Base-by-base conservation (phyloP, 2,329 filamentous ascomycete genomes). In the Epichloe amarillans region DNA sequence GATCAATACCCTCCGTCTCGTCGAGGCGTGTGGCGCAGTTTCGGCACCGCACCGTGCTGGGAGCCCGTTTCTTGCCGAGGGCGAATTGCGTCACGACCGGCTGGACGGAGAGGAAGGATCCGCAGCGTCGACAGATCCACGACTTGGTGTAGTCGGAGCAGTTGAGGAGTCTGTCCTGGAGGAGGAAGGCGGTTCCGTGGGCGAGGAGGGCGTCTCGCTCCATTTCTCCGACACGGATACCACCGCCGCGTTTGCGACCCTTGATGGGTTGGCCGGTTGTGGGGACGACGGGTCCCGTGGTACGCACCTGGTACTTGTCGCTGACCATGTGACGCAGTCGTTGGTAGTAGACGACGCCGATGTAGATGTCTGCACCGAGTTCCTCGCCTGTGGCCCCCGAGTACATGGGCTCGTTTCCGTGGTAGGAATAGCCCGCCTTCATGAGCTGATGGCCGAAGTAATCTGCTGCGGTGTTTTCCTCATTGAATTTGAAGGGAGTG, bases 171-270 rank as follows among this genome's bases (percentile, higher is more conserved):
- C 93, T 85, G 67, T 98, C 93, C 66, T 98, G 93, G 5, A 98
- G 78, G 53, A 98, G 70, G 73, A 95, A 97, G 3, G 91, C 90
- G 2, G 90, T 93, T 23, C 93, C 93, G 74, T 98, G 93, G 4
- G 93, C 93, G 52, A 98, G 79, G 21, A 98, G 75, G 3, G 91
- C 88, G 67, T 98, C 93, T 58, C 93, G 86, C 72, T 98, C 93
- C 93, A 98, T 98, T 70, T 98, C 93, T 69, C 93, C 93, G 33
- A 98, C 91, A 75, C 93, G 89, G 65, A 98, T 96, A 83, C 93
- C 93, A 72, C 93, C 93, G 64, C 91, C 93, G 69, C 91, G 88
- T 66, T 94, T 93, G 66, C 93, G 79, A 56, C 93, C 93, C 74
- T 97, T 96, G 75, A 98, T 93, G 40, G 93, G 93, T 66, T 98